Conservation (phyloP, 2,329 filamentous ascomycete species). For the Stagonosporopsis cucurbitacearum region DNA sequence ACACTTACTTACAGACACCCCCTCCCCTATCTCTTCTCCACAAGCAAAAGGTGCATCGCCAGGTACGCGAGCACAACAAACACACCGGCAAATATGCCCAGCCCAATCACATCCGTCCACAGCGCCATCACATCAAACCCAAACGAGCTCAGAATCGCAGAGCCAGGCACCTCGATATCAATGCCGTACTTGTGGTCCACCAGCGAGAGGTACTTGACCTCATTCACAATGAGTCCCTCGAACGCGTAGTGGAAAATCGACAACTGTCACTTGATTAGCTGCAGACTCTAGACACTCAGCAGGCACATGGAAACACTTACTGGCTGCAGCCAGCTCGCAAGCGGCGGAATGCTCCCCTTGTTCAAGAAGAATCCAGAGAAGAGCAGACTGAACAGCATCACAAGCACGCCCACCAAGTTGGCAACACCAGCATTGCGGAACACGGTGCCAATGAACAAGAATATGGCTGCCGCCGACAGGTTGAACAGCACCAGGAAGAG, state of each 20-base stretch:
- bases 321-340: slow-evolving; percentile 87
- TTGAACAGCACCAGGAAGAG: slow-evolving; percentile 95
- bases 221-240: slow-evolving; percentile 95
- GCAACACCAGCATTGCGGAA: slow-evolving; percentile 92
- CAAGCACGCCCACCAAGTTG: slow-evolving; percentile 89
- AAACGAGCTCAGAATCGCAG: slow-evolving; percentile 91
- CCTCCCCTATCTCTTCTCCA: slow-evolving; percentile 76
- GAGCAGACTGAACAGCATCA: slow-evolving; percentile 96
- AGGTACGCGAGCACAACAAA: slow-evolving; percentile 89
- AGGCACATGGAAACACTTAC: slow-evolving; percentile 53
- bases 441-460: slow-evolving; percentile 93
- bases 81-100: slow-evolving; percentile 79
- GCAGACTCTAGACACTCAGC: fast-evolving
- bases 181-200: slow-evolving; percentile 95
- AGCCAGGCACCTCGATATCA: slow-evolving; percentile 94
- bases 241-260: slow-evolving; percentile 99
- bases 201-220: slow-evolving; percentile 87
- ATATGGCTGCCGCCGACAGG: slow-evolving; percentile 89
- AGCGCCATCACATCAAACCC: slow-evolving; percentile 88
- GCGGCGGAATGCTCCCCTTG: slow-evolving; percentile 86
- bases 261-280: slow-evolving; percentile 55
- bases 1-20: neutral
- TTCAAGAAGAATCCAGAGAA: slow-evolving; percentile 95
- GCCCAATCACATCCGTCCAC: slow-evolving; percentile 81
- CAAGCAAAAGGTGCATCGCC: slow-evolving; percentile 91